phyloP scores from a whole-genome alignment of 768 basidiomycete species.

The Rhizopogon sp. region DNA sequence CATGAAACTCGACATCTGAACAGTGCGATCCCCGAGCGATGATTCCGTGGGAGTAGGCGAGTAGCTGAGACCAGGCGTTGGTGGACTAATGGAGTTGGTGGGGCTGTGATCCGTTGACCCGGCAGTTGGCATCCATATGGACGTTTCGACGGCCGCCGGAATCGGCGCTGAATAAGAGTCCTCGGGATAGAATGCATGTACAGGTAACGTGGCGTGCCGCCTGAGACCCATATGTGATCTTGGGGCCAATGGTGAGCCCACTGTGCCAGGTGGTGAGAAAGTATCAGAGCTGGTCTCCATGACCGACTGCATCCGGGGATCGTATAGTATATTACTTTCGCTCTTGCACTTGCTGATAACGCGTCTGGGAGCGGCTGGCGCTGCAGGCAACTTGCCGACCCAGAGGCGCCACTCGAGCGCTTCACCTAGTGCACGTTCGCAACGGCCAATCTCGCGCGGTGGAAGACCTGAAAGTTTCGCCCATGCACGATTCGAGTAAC shows the following conservation, averaged over 20 bases:
- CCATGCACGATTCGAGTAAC: slow-evolving; percentile 93
- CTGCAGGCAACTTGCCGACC: slow-evolving; percentile 67
- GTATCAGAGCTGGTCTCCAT: background rate
- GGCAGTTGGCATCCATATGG: background rate
- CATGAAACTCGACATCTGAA: slow-evolving; percentile 50
- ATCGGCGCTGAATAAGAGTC: slow-evolving; percentile 4
- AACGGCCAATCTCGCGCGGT: slow-evolving; percentile 79
- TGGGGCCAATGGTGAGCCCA: slow-evolving; percentile 11
- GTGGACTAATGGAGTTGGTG: slow-evolving; percentile 32
- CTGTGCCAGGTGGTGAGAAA: background rate
- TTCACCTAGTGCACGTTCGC: slow-evolving; percentile 83
- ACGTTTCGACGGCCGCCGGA: background rate
- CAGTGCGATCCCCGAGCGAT: slow-evolving; percentile 47
- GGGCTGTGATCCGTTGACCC: slow-evolving; percentile 16
- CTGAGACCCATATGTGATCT: slow-evolving; percentile 25
- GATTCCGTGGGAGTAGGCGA: slow-evolving; percentile 61
- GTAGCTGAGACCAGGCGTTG: slow-evolving; percentile 53
- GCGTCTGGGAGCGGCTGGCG: slow-evolving; percentile 29
- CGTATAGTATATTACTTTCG: slow-evolving; percentile 33
- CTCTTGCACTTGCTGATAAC: slow-evolving; percentile 47
- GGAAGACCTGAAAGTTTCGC: slow-evolving; percentile 88
- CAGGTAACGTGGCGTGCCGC: slow-evolving; percentile 39
- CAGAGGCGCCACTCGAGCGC: slow-evolving; percentile 89
- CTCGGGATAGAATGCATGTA: slow-evolving; percentile 23
- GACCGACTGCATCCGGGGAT: background rate